Evolutionary conservation across 352 stramenopile genomes (phyloP), one percentile per base, ranked within the genome.

Genomic region (Phytophthora multivora): DNA sequence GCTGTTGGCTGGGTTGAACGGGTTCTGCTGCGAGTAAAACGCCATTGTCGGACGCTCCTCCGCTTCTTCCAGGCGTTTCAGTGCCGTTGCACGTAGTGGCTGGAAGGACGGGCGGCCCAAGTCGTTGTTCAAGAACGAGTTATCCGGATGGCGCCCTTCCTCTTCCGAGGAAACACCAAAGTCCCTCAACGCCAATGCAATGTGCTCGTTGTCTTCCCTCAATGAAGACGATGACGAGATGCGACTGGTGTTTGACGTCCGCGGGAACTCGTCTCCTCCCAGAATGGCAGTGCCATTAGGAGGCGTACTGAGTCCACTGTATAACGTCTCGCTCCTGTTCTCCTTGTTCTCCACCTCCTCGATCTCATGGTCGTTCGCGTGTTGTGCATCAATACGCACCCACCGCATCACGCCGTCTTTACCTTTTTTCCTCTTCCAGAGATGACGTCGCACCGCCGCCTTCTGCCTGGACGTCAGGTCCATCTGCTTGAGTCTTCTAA

Each of bases 401-500:
- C 86, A 95, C 21, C 81, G 81, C 76, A 95, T 86, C 38, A 81
- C 59, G 25, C 86, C 86, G 52, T 95, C 86, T 36, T 75, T 69
- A 13, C 83, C 83, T 6, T 81, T 75, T 53, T 93, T 90, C 18
- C 86, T 69, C 59, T 83, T 78, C 86, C 86, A 94, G 30, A 94
- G 61, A 38, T 92, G 83, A 7, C 86, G 78, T 3, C 86, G 78
- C 68, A 92, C 80, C 0, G 83, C 86, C 1, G 83, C 86, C 52
- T 93, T 95, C 45, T 95, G 86, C 7, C 86, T 73, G 11, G 83
- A 79, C 8, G 83, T 93, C 23, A 94, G 71, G 42, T 95, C 80
- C 84, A 93, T 93, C 47, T 93, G 84, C 74, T 95, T 92, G 46
- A 95, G 80, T 7, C 86, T 68, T 0, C 86, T 80, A 45, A 95